phyloP scores from a whole-genome alignment of 139 green algal genomes.

The Mesotaenium endlicherianum region DNA sequence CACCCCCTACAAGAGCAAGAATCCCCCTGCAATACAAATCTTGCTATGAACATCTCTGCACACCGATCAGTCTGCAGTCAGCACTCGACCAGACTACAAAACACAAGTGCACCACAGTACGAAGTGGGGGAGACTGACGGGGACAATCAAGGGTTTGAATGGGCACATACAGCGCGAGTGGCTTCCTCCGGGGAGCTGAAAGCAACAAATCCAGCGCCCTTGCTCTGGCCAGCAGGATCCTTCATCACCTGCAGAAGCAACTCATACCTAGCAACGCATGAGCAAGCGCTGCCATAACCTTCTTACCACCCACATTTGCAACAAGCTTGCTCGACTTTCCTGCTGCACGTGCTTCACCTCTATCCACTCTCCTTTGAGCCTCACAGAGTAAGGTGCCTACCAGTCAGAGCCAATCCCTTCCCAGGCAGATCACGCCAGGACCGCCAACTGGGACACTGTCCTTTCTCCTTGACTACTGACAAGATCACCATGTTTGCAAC shows the following conservation, averaged over 20 bases:
- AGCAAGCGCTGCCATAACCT: too few species aligned
- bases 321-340: too few species aligned
- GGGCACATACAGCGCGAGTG: constrained; percentile 46
- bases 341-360: too few species aligned
- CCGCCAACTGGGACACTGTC: too few species aligned
- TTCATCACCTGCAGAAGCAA: constrained; percentile 52
- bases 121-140: too few species aligned
- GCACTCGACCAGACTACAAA: neutral
- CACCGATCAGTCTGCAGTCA: neutral
- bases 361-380: too few species aligned
- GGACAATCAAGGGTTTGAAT: neutral
- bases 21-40: neutral
- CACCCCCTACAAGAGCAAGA: neutral
- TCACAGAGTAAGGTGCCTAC: too few species aligned
- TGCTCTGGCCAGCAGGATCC: constrained; percentile 38
- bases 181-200: constrained; percentile 62
- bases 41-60: neutral
- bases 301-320: too few species aligned
- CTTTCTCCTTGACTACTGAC: too few species aligned
- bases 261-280: constrained; percentile 15
- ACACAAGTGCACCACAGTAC: neutral
- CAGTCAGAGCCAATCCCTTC: too few species aligned
- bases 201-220: constrained; percentile 59
- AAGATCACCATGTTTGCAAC: too few species aligned
- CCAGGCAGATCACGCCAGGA: too few species aligned